Conservation (phyloP, 306 rosid genomes). For the Senna siamea region DNA sequence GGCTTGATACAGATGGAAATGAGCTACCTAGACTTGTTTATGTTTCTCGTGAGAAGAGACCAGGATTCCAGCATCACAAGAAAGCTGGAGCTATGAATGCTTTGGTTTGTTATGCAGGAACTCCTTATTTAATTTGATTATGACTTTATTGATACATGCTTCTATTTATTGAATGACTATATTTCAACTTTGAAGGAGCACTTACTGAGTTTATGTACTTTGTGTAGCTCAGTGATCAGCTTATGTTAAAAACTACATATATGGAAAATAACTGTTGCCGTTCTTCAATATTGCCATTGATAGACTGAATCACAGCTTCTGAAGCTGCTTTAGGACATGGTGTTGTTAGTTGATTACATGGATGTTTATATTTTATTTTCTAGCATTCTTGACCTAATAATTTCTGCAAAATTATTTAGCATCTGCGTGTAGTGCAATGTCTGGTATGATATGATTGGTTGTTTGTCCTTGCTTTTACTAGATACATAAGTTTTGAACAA, state of each 20-base stretch:
- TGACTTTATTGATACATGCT: slow-evolving; percentile 16
- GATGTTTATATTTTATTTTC: background rate
- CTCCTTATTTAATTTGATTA: slow-evolving; percentile 24
- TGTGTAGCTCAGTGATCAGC: slow-evolving; percentile 17
- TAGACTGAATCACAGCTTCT: slow-evolving; percentile 1
- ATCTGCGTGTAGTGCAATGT: background rate
- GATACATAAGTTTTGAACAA: background rate
- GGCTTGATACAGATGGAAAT: slow-evolving; percentile 97
- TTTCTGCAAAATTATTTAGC: slow-evolving; percentile 4
- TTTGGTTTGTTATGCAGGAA: slow-evolving; percentile 65
- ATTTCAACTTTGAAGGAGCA: background rate
- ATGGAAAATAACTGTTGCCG: slow-evolving; percentile 22
- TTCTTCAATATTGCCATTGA: slow-evolving; percentile 16
- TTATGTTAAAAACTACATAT: slow-evolving; percentile 12
- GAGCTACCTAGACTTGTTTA: slow-evolving; percentile 99
- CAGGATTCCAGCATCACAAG: slow-evolving; percentile 99
- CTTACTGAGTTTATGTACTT: slow-evolving; percentile 20
- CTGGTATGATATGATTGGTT: slow-evolving; percentile 20
- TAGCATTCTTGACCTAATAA: background rate
- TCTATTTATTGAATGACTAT: background rate
- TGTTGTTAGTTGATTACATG: slow-evolving; percentile 18
- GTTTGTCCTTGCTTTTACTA: background rate
- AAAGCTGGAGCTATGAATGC: slow-evolving; percentile 99
- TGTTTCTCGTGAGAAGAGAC: slow-evolving; percentile 99
- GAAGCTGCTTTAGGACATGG: slow-evolving; percentile 21